These are phyloP conservation scores for Kodamaea plutei DNA, from an alignment of 1,139 yeast genomes.

Conservation along the genomic window DNA sequence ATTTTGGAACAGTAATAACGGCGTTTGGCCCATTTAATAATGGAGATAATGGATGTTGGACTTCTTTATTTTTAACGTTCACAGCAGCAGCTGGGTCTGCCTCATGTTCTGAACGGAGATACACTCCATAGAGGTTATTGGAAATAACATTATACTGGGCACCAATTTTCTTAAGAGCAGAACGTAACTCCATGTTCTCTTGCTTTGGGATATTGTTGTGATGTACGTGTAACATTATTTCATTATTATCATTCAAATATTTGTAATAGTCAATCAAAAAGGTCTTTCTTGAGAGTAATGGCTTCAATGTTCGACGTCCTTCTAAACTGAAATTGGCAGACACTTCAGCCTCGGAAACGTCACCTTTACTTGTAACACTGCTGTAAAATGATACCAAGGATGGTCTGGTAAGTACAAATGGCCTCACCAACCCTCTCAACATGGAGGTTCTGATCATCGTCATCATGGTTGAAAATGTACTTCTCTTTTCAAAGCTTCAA, in stretches of 20 bases:
- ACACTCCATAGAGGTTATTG: constrained; percentile 67
- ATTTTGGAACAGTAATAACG: constrained; percentile 60
- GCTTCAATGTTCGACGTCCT: constrained; percentile 47
- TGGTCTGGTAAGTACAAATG: neutral
- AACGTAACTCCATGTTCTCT: constrained; percentile 63
- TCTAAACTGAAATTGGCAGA: constrained; percentile 5
- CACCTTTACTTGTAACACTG: too few species aligned
- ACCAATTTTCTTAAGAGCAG: constrained; percentile 59
- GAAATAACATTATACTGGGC: constrained; percentile 66
- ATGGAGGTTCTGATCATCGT: too few species aligned
- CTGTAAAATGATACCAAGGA: neutral
- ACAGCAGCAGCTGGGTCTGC: constrained; percentile 73
- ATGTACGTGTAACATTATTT: constrained; percentile 72
- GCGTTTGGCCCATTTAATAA: constrained; percentile 85
- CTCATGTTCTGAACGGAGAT: constrained; percentile 64
- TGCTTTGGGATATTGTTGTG: constrained; percentile 72
- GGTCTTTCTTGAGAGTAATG: constrained; percentile 68
- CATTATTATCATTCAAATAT: constrained; percentile 60
- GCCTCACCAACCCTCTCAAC: too few species aligned
- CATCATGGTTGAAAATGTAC: too few species aligned
- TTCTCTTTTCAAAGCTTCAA: too few species aligned
- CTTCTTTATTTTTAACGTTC: constrained; percentile 37
- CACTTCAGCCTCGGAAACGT: neutral
- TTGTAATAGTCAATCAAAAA: constrained; percentile 77
- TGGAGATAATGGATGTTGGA: constrained; percentile 61